These are phyloP conservation scores for Gentiana dahurica DNA, from an alignment of 257 asterid genomes.

Conservation along the genomic window DNA sequence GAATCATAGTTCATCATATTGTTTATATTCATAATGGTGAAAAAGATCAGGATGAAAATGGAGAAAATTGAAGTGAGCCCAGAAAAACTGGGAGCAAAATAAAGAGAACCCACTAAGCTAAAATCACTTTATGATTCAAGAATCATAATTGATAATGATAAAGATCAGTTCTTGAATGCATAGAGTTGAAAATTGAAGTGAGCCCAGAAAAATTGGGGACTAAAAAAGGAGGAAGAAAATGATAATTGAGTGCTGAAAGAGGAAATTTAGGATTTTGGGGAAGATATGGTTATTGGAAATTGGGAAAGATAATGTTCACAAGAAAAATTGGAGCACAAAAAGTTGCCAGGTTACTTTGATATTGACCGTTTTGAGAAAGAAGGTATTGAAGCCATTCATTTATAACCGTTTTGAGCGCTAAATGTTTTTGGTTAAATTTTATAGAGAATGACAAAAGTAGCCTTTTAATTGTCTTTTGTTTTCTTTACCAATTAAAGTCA, in stretches of 20 bases:
- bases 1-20: no score
- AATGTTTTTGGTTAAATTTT: background rate
- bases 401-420: slow-evolving; percentile 19
- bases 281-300: no score
- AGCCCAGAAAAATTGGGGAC: background rate
- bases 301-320: slow-evolving; percentile 46
- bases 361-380: background rate
- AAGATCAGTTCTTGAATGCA: no score
- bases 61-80: no score
- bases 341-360: slow-evolving; percentile 13
- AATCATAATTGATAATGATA: no score
- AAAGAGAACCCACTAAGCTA: no score
- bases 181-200: no score
- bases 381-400: slow-evolving; percentile 7
- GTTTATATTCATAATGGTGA: no score
- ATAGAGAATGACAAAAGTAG: background rate
- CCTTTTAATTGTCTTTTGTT: background rate
- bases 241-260: background rate
- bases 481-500: background rate
- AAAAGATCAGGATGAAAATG: no score
- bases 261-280: no score
- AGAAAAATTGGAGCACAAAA: slow-evolving; percentile 18
- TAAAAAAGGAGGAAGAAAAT: slow-evolving; percentile 1
- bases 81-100: no score
- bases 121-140: no score